Evolutionary conservation across 495 filamentous ascomycete species (phyloP).

Genomic region (Neurospora sp.): DNA sequence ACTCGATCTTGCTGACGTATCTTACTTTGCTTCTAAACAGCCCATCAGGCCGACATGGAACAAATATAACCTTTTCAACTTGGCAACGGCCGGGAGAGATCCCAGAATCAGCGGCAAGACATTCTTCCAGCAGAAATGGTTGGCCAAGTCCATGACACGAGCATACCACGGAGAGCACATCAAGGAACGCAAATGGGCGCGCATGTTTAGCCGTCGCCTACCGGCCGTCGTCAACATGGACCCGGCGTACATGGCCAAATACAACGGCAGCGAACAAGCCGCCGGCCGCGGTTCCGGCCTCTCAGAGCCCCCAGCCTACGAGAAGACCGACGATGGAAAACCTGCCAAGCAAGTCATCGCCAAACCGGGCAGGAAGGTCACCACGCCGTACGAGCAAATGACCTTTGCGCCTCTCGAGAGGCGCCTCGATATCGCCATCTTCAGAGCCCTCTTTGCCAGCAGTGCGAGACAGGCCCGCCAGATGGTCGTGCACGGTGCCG

Average conservation of each 20-base stretch:
- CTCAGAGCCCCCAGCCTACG: neutral
- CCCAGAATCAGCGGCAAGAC: conserved; percentile 33
- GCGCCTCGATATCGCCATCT: conserved; percentile 83
- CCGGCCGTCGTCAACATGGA: conserved; percentile 80
- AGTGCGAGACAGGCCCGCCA: conserved; percentile 91
- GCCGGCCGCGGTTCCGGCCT: conserved; percentile 70
- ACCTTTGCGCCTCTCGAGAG: conserved; percentile 83
- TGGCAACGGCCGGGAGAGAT: conserved; percentile 34
- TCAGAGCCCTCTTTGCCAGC: conserved; percentile 85
- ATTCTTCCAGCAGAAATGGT: conserved; percentile 98
- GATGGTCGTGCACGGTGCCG: conserved; percentile 83
- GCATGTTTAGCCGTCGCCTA: conserved; percentile 74
- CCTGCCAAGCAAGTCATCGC: neutral
- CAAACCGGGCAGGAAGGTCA: neutral
- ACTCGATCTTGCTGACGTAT: neutral
- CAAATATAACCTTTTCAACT: conserved; percentile 92
- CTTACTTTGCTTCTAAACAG: conserved; percentile 31
- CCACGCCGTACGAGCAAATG: conserved; percentile 85
- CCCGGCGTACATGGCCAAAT: conserved; percentile 56
- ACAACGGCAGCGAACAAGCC: conserved; percentile 73
- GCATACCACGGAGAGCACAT: conserved; percentile 93
- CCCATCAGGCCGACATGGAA: conserved; percentile 96
- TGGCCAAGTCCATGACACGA: conserved; percentile 68
- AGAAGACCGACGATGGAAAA: neutral
- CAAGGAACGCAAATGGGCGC: conserved; percentile 78